Evolutionary conservation across 176 grass and related monocot species (phyloP).

Genomic region (Puccinellia tenuiflora): DNA sequence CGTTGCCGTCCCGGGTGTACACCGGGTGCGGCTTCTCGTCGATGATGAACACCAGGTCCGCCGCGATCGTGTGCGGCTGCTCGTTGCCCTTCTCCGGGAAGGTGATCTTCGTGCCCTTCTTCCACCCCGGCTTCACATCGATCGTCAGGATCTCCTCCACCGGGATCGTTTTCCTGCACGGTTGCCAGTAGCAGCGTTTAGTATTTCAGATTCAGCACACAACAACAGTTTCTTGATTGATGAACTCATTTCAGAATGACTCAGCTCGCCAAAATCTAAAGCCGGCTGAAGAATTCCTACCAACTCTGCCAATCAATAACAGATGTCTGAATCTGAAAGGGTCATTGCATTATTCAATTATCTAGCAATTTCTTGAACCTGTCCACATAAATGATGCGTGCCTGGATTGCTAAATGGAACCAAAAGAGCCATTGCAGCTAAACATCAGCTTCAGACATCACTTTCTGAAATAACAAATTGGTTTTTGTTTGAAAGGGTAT

Average conservation of each 20-base stretch:
- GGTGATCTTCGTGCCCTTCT: constrained; percentile 98
- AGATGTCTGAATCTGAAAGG: too few species aligned
- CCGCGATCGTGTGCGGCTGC: constrained; percentile 48
- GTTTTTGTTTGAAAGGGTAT: neutral
- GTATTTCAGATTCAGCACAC: neutral
- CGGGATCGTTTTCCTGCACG: neutral
- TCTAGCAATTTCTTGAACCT: too few species aligned
- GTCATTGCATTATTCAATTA: too few species aligned
- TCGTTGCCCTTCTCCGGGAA: constrained; percentile 86
- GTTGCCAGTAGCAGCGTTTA: fast-evolving
- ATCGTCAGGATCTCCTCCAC: constrained; percentile 89
- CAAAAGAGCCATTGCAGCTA: neutral
- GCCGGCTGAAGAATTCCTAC: neutral
- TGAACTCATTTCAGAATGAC: neutral
- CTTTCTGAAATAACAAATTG: neutral
- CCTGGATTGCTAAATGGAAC: too few species aligned
- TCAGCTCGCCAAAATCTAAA: neutral
- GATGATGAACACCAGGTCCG: constrained; percentile 81
- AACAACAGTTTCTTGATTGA: too few species aligned
- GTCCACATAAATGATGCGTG: neutral
- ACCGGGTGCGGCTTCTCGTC: constrained; percentile 94
- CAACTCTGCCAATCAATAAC: neutral
- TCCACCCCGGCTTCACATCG: constrained; percentile 93
- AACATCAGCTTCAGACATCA: neutral
- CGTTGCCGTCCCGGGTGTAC: constrained; percentile 84